These are phyloP conservation scores for Podila epigama DNA, from an alignment of 192 early-diverging fungal genomes.

Conservation along the genomic window DNA sequence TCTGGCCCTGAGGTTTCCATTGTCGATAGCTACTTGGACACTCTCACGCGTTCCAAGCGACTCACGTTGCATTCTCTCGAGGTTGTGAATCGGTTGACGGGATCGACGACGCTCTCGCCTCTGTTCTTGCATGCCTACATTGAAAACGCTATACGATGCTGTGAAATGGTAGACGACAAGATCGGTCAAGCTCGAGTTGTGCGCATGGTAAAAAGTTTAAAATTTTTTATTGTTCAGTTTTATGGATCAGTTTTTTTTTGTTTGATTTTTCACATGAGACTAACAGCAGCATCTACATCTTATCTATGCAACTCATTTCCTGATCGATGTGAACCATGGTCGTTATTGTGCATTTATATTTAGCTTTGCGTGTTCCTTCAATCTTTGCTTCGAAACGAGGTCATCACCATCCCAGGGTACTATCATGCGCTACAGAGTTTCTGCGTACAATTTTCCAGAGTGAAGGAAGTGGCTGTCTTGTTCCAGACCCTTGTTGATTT, in stretches of 20 bases:
- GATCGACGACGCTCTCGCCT: constrained; percentile 35
- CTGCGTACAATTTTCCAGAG: constrained; percentile 52
- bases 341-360: too few relatives aligned
- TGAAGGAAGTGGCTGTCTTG: constrained; percentile 43
- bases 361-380: constrained; percentile 55
- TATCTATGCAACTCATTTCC: not conserved
- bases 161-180: constrained; percentile 51
- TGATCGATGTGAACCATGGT: not conserved
- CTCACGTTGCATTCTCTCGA: constrained; percentile 48
- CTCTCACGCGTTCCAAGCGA: constrained; percentile 35
- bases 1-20: constrained; percentile 36
- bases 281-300: too few relatives aligned
- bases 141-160: constrained; percentile 51
- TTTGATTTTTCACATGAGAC: not conserved
- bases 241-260: not conserved
- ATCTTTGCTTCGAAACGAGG: constrained; percentile 37
- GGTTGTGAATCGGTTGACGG: constrained; percentile 50
- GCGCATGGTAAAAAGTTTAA: constrained; percentile 46
- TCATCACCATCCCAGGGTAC: constrained; percentile 50
- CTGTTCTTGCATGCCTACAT: constrained; percentile 50
- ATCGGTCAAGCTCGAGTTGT: constrained; percentile 50
- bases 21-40: constrained; percentile 36
- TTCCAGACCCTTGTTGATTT: constrained; percentile 51
- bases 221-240: not conserved
- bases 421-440: constrained; percentile 49